Evolutionary conservation across 768 basidiomycete species (phyloP), one percentile per base, ranked within the genome.

Genomic region (Leucogyrophana mollusca): DNA sequence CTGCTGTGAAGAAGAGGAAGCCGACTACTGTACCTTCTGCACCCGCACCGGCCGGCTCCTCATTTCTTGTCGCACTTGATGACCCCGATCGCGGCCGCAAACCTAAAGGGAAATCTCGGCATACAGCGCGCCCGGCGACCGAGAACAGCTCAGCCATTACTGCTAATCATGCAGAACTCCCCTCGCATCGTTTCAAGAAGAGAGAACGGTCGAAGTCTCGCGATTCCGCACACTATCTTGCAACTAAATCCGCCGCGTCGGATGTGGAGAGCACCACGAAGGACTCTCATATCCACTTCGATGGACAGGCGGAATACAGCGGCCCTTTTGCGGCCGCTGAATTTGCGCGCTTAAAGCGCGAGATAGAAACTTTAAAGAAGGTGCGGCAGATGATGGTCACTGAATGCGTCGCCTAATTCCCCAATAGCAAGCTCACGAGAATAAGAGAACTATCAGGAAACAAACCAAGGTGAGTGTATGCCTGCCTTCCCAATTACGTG

Each of bases 331-430:
- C 76, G 4, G 57, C 64, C 10, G 70, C 75, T 10, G 81, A 83
- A 55, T 72, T 72, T 43, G 75, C 76, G n/a, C 71, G 70, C 30
- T 61, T 84, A 62, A 79, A 72, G 60, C 73, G 70, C 25, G 83
- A 89, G 52, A 56, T 84, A 4, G 82, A 85, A 39, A 46, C 51
- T 4, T 67, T 82, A 51, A 82, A 79, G 62, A 78, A 71, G 57
- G 69, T 65, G 25, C 42, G 57, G 50, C 47, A 39, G 32, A 43
- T 18, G 34, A 24, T n/a, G 13, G 23, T 22, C 9, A 11, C 16
- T n/a, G 23, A 6, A 17, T 33, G 27, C 9, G 8, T 39, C 20
- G 18, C 49, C 64, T 16, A 57, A 16, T 17, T 24, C 10, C 2
- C 32, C 30, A 32, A 5, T 32, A 73, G 69, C 56, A 73, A 20